phyloP scores from a whole-genome alignment of 73 alveolate genomes.

The Effrenium voratum region DNA sequence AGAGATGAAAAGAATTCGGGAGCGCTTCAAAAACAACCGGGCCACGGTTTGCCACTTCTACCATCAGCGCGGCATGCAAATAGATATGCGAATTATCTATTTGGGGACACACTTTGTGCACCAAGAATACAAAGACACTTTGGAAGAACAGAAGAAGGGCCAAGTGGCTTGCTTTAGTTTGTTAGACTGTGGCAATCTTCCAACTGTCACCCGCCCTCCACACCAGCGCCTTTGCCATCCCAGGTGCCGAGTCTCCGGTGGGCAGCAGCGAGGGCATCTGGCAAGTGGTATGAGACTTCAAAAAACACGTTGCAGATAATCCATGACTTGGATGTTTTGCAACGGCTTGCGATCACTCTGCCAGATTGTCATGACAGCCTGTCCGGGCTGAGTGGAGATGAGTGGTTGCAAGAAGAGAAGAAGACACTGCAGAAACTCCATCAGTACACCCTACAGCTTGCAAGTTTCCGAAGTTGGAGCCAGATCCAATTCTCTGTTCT shows the following conservation, averaged over 20 bases:
- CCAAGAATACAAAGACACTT: background rate
- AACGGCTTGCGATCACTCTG: background rate
- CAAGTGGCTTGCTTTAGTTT: background rate
- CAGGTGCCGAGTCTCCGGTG: conserved; percentile 7
- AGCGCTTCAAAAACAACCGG: background rate
- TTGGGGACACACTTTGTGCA: background rate
- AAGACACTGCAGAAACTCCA: background rate
- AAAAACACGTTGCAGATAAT: background rate
- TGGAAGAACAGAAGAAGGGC: background rate
- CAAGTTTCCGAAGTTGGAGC: background rate
- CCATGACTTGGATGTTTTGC: background rate
- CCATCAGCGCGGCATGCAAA: background rate
- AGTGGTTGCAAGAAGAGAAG: background rate
- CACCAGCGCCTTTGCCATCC: background rate
- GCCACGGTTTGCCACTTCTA: background rate
- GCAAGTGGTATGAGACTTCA: background rate
- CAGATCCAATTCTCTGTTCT: background rate
- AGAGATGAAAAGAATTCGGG: background rate
- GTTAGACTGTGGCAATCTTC: background rate
- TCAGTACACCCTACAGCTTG: background rate
- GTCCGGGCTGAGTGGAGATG: background rate
- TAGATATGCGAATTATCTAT: background rate
- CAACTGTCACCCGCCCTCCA: background rate
- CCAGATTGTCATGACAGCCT: background rate
- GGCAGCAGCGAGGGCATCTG: background rate